Conservation (phyloP, 2,329 filamentous ascomycete genomes). For the Colletotrichum orbiculare region DNA sequence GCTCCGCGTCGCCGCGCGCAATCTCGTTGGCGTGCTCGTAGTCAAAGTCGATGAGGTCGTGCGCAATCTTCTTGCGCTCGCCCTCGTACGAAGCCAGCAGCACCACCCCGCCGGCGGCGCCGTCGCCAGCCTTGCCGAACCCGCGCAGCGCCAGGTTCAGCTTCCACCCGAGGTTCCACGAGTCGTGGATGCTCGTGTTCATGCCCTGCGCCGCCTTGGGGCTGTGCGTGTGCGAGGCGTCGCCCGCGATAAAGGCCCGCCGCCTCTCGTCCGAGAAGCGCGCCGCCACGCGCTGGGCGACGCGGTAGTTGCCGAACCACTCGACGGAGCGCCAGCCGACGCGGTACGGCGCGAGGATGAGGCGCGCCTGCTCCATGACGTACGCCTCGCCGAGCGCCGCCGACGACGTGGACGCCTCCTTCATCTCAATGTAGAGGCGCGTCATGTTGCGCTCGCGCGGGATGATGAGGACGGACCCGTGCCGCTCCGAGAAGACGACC, state of each 20-base stretch:
- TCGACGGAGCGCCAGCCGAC: slow-evolving; percentile 66
- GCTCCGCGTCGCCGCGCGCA: slow-evolving; percentile 69
- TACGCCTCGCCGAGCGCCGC: slow-evolving; percentile 65
- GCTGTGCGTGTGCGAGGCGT: slow-evolving; percentile 78
- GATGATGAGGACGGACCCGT: slow-evolving; percentile 69
- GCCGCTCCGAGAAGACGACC: slow-evolving; percentile 62
- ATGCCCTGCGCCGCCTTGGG: slow-evolving; percentile 77
- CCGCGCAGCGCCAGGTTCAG: slow-evolving; percentile 64
- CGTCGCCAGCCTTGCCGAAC: slow-evolving; percentile 54
- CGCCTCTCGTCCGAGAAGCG: slow-evolving; percentile 71
- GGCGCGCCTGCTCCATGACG: slow-evolving; percentile 64
- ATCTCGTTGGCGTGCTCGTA: slow-evolving; percentile 65
- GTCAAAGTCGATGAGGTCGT: slow-evolving; percentile 65
- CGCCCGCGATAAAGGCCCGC: slow-evolving; percentile 73
- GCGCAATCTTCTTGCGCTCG: slow-evolving; percentile 60
- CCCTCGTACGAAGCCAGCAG: slow-evolving; percentile 62
- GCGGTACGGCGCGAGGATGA: slow-evolving; percentile 55
- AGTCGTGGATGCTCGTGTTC: slow-evolving; percentile 71
- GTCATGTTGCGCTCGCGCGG: slow-evolving; percentile 69
- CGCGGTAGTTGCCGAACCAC: slow-evolving; percentile 79
- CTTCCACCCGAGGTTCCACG: slow-evolving; percentile 69
- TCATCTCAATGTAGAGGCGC: slow-evolving; percentile 52
- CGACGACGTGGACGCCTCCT: slow-evolving; percentile 43
- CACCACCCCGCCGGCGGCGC: slow-evolving; percentile 7
- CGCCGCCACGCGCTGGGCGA: slow-evolving; percentile 76